Evolutionary conservation across 345 rosid species (phyloP), one percentile per base, ranked within the genome.

Genomic region (Tarenaya hassleriana): DNA sequence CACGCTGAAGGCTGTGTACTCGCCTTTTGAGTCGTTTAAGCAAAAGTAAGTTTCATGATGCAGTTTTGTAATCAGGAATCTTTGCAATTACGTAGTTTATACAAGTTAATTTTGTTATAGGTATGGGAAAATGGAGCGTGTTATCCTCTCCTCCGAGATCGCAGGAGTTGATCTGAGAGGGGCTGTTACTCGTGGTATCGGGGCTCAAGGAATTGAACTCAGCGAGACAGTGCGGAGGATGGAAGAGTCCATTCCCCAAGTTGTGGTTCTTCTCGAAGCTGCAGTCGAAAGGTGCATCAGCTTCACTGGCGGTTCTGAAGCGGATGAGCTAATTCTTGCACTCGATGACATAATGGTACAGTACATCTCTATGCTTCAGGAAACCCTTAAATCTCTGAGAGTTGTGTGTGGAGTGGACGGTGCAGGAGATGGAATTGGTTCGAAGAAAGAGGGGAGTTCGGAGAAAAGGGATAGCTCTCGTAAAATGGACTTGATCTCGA

Each of bases 201-300:
- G 98, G 52, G 98, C 96, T 64, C 96, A 92, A 73, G 98, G 98
- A 62, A 78, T 92, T 60, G 98, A 92, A 61, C 86, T 92, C 73
- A 92, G 96, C 24, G 98, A 92, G 72, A 83, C 96, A 39, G 98
- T 92, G 68, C 70, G 96, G 60, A 78, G 98, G 63, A 92, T 92
- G 98, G 98, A 92, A 75, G 98, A 92, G 60, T 92, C 98, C 40
- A 78, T 85, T 63, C 94, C 98, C 54, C 96, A 81, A 72, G 81
- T 92, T 61, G 84, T 92, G 41, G 69, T 88, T 55, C 88, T 88
- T 76, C 83, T 92, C 39, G 98, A 92, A 73, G 94, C 88, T 44
- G 90, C 98, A 13, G 83, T 92, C n/a, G 95, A 92, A 61, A 81
- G 96, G 73, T 92, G 96, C 72, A 72, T 88, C 29, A 77, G 75